Percentiles rank a stretch among this genome's conserved stretches.
phyloP scores from a whole-genome alignment of 208 protist genomes.

The Leishmania aethiopica region DNA sequence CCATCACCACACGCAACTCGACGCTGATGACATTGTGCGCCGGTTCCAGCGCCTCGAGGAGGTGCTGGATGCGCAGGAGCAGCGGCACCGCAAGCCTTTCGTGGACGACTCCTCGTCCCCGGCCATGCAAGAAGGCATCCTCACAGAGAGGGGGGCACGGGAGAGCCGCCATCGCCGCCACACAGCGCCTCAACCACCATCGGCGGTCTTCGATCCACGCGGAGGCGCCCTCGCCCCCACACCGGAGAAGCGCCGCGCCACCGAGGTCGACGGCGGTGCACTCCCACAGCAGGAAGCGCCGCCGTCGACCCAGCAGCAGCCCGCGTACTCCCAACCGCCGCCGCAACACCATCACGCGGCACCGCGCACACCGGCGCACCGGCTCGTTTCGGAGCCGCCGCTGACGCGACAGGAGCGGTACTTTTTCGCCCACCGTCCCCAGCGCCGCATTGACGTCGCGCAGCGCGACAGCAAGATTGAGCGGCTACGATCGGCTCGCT shows the following conservation, averaged over 20 bases:
- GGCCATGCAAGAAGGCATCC: background rate
- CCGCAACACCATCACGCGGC: background rate
- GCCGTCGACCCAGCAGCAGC: background rate
- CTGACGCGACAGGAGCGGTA: conserved; percentile 52
- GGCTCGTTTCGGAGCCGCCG: conserved; percentile 37
- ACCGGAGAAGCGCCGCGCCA: background rate
- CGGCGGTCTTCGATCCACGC: background rate
- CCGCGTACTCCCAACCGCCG: background rate
- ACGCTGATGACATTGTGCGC: conserved; percentile 34
- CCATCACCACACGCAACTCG: conserved; percentile 14
- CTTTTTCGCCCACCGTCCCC: conserved; percentile 54
- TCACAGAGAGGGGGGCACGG: background rate
- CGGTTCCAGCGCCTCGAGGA: conserved; percentile 38
- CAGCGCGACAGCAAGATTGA: conserved; percentile 84
- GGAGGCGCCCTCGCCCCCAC: background rate
- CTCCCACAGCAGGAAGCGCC: background rate
- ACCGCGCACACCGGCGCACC: background rate
- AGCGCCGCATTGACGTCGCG: conserved; percentile 49
- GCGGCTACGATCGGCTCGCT: conserved; percentile 66
- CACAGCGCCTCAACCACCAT: background rate
- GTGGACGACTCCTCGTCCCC: background rate
- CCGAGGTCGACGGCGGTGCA: background rate
- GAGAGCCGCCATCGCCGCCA: background rate
- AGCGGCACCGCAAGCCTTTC: conserved; percentile 6
- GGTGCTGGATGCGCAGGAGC: conserved; percentile 30